Conservation (phyloP, 805 yeast species). For the Teunomyces atbi region DNA sequence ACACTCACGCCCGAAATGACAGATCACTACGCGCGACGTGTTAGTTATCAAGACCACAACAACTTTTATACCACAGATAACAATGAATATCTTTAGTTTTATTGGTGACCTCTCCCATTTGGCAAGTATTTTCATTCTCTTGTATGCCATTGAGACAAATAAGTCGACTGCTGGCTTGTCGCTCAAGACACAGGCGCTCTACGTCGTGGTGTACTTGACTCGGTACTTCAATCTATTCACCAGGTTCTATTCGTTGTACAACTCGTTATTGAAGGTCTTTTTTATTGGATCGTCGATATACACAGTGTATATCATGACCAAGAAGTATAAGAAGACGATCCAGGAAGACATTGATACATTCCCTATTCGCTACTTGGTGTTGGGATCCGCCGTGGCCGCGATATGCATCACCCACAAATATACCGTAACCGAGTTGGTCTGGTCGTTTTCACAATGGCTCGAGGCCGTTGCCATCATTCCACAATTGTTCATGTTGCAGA, state of each 20-base stretch:
- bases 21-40: background rate
- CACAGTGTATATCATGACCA: slow-evolving; percentile 68
- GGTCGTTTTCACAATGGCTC: slow-evolving; percentile 93
- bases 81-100: slow-evolving; percentile 43
- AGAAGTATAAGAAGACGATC: slow-evolving; percentile 58
- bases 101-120: slow-evolving; percentile 81
- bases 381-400: slow-evolving; percentile 53
- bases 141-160: slow-evolving; percentile 64
- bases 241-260: slow-evolving; percentile 66
- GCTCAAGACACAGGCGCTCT: slow-evolving; percentile 80
- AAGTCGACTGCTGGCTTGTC: slow-evolving; percentile 81
- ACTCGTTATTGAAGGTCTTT: slow-evolving; percentile 75
- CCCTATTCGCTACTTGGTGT: slow-evolving; percentile 66
- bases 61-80: background rate
- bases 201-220: slow-evolving; percentile 67
- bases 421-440: slow-evolving; percentile 59
- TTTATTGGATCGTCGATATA: slow-evolving; percentile 75
- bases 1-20: background rate
- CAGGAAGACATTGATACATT: slow-evolving; percentile 67
- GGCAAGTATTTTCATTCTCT: slow-evolving; percentile 71
- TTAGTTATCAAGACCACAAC: background rate
- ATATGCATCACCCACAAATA: slow-evolving; percentile 68
- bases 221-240: slow-evolving; percentile 67
- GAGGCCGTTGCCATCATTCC: slow-evolving; percentile 92
- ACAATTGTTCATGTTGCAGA: slow-evolving; percentile 85